These are phyloP conservation scores for Croton setiger DNA, from an alignment of 441 rosid genomes.

Conservation along the genomic window DNA sequence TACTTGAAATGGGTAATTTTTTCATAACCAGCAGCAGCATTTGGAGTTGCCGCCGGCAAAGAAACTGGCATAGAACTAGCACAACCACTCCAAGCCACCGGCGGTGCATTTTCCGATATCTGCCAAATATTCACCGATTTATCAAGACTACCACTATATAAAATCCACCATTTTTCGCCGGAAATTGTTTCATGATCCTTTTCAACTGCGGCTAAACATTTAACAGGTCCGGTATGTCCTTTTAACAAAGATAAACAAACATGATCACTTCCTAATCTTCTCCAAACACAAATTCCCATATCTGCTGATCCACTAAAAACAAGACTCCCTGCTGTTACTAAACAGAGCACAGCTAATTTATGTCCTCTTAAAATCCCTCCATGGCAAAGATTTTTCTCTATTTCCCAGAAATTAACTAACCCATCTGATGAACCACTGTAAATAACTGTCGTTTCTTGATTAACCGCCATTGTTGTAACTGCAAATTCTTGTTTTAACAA, in stretches of 20 bases:
- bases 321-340: constrained; percentile 60
- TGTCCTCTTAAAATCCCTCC: constrained; percentile 77
- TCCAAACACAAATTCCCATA: constrained; percentile 81
- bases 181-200: constrained; percentile 44
- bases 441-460: constrained; percentile 47
- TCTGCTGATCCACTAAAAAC: constrained; percentile 87
- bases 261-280: constrained; percentile 49
- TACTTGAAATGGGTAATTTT: background rate
- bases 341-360: constrained; percentile 68
- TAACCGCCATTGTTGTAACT: constrained; percentile 62
- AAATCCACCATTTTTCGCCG: constrained; percentile 52
- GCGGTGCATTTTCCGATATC: constrained; percentile 58
- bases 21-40: constrained; percentile 29
- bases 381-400: constrained; percentile 48
- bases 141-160: constrained; percentile 90
- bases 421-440: constrained; percentile 94
- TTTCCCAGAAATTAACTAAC: constrained; percentile 75
- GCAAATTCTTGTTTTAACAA: constrained; percentile 81
- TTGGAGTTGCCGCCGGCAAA: constrained; percentile 34
- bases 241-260: constrained; percentile 57
- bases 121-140: constrained; percentile 90
- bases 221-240: constrained; percentile 83
- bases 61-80: constrained; percentile 22
- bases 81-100: constrained; percentile 30
- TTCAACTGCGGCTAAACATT: constrained; percentile 71